Base-by-base conservation (phyloP, 345 rosid species). In the Salix caprea region DNA sequence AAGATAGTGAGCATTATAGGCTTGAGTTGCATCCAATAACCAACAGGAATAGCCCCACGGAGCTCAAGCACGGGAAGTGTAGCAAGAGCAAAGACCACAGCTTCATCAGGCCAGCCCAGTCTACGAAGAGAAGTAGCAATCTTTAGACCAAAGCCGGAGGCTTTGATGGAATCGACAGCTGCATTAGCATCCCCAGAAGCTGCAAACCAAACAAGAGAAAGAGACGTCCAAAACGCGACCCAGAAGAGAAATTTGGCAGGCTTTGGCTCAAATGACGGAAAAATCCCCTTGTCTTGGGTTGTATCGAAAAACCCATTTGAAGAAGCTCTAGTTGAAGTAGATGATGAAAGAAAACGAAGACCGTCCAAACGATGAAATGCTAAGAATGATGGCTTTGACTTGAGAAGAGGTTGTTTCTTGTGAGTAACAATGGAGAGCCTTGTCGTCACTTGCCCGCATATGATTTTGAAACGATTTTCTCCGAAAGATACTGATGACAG, bases 11-110 rank as follows among this genome's bases (percentile, higher is more conserved):
- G 84, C 70, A 74, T 71, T 0, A 32, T 28, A 18, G 97, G 99
- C 42, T 87, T 87, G 16, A 95, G 96, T 69, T 90, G 94, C 97
- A 95, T 85, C 99, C 99, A 95, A 75, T 95, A 93, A 72, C 99
- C 99, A 60, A 95, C 97, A 5, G 97, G 99, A 40, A 91, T 93
- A 56, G 97, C 99, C 71, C 99, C 96, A 46, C 97, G 97, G 62
- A 95, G 99, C 84, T 95, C 99, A 65, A 95, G 78, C 70, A 95
- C 83, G 2, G 97, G 99, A 72, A 93, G 94, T 18, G 97, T 95
- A 34, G 99, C 96, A 23, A 95, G 92, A 58, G 97, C 87, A 81
- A 95, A 92, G 30, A 92, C 99, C 37, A 91, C 96, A 58, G 92
- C 90, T 78, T 91, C 91, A 61, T 93, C 97, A 1, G 90, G 91